Percentiles rank a stretch among this genome's conserved stretches.
Conservation (phyloP, 108 stramenopile genomes). For the Licmophora abbreviata region DNA sequence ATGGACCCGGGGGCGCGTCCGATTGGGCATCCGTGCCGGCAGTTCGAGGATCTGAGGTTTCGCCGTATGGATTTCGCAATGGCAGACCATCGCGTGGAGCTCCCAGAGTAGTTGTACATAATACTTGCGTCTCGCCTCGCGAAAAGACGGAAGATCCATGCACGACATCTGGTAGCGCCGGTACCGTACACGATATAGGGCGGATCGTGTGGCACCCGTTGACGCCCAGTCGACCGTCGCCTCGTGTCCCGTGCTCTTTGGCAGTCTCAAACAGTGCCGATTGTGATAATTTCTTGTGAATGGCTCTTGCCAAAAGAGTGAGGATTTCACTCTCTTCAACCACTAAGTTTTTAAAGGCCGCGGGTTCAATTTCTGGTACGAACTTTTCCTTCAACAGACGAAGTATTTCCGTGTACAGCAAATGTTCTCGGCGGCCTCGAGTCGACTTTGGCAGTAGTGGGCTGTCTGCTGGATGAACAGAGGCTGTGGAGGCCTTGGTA, state of each 20-base stretch:
- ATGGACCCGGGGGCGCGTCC: constrained; percentile 5
- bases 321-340: not conserved
- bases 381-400: constrained; percentile 5
- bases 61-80: constrained; percentile 30
- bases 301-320: constrained; percentile 14
- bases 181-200: constrained; percentile 15
- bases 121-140: constrained; percentile 81
- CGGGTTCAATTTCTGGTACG: not conserved
- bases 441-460: constrained; percentile 16
- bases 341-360: not conserved
- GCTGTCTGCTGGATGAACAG: constrained; percentile 16
- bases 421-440: constrained; percentile 25
- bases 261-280: constrained; percentile 27
- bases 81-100: constrained; percentile 51
- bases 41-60: constrained; percentile 1
- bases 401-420: constrained; percentile 17
- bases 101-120: constrained; percentile 68
- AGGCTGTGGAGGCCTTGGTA: not conserved
- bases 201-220: constrained; percentile 26
- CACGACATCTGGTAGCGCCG: constrained; percentile 35
- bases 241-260: constrained; percentile 24
- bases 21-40: not conserved
- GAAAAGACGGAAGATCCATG: constrained; percentile 82
- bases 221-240: constrained; percentile 41
- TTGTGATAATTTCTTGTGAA: constrained; percentile 36